phyloP scores from a whole-genome alignment of 2,329 filamentous ascomycete genomes.

The Fusarium sp. region DNA sequence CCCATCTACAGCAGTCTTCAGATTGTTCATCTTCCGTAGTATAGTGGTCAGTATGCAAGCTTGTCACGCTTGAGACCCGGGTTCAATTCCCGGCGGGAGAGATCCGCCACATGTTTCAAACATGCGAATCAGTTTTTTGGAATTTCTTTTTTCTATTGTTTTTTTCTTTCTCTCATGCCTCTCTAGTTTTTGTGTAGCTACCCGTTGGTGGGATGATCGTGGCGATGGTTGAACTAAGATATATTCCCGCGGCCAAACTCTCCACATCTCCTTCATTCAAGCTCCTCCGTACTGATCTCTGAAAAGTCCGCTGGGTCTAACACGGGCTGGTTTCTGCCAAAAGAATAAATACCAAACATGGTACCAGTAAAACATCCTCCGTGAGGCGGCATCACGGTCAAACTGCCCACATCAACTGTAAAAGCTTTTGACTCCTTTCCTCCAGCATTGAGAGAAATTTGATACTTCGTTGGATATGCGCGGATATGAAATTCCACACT shows the following conservation, averaged over 20 bases:
- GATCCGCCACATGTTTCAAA: conserved; percentile 42
- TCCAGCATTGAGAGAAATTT: neutral
- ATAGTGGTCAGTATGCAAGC: conserved; percentile 42
- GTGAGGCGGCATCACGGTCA: conserved; percentile 35
- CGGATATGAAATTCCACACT: neutral
- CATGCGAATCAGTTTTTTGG: conserved; percentile 30
- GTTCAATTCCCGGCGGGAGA: conserved; percentile 48
- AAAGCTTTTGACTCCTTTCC: neutral
- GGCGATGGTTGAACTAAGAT: too few relatives aligned
- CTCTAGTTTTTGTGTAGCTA: neutral
- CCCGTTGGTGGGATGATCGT: too few relatives aligned
- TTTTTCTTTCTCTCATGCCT: too few relatives aligned
- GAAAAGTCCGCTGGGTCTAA: conserved; percentile 31
- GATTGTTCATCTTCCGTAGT: conserved; percentile 29
- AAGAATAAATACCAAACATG: conserved; percentile 46
- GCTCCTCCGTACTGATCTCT: neutral
- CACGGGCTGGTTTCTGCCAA: conserved; percentile 38
- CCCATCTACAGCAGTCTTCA: conserved; percentile 8
- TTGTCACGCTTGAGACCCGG: conserved; percentile 46
- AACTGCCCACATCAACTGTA: neutral
- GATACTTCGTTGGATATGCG: conserved; percentile 14
- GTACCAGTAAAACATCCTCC: conserved; percentile 42
- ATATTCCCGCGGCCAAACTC: too few relatives aligned
- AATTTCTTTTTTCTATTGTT: neutral
- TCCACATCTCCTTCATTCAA: neutral